These are phyloP conservation scores for Starmerella vitae DNA, from an alignment of 805 yeast species.

Conservation along the genomic window DNA sequence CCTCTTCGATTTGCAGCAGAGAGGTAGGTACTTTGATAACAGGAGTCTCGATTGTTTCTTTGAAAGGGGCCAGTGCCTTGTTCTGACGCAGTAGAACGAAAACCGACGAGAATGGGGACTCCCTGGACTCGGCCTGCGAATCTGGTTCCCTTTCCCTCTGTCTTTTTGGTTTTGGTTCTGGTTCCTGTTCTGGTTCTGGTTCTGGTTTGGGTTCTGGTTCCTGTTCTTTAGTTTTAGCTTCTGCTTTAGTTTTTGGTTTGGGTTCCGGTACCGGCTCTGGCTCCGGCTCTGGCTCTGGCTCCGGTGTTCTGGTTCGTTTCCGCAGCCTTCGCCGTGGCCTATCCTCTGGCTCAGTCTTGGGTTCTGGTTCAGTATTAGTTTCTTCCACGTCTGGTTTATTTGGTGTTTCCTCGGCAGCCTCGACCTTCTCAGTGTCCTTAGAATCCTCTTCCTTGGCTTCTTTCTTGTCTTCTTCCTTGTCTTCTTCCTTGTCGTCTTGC, in stretches of 20 bases:
- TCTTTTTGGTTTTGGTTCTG: too few relatives aligned
- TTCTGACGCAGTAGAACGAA: neutral
- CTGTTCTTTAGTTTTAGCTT: neutral
- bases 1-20: neutral
- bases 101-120: neutral
- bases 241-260: neutral
- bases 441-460: neutral
- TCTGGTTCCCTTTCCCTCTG: neutral
- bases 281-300: neutral
- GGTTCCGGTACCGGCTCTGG: neutral
- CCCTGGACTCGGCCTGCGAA: neutral
- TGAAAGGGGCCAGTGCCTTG: neutral
- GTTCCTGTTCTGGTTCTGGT: neutral
- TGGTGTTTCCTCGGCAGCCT: neutral
- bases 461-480: neutral
- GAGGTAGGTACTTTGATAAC: conserved; percentile 2
- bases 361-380: neutral
- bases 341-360: neutral
- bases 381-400: neutral
- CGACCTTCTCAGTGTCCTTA: neutral
- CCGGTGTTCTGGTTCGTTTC: neutral
- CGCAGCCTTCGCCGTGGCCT: neutral
- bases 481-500: neutral
- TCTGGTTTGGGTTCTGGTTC: neutral
- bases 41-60: neutral